phyloP scores from a whole-genome alignment of 495 filamentous ascomycete genomes.

The Acidiella bohemica region DNA sequence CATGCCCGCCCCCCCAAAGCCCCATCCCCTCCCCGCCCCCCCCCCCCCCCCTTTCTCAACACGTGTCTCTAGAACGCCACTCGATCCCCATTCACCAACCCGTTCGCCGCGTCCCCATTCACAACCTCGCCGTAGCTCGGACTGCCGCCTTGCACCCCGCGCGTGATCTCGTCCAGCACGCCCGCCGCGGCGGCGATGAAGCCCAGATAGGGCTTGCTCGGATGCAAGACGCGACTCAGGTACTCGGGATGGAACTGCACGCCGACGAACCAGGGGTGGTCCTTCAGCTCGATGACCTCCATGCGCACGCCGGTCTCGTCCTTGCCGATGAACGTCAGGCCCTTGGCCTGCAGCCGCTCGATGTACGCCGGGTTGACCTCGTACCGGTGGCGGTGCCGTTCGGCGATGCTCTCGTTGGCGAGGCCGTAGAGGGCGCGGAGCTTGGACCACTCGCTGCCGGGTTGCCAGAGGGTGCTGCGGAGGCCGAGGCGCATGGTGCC shows the following conservation, averaged over 20 bases:
- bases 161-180: constrained; percentile 13
- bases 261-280: constrained; percentile 85
- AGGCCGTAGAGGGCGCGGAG: constrained; percentile 61
- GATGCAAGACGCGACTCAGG: constrained; percentile 53
- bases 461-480: constrained; percentile 61
- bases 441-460: constrained; percentile 63
- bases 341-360: constrained; percentile 41
- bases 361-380: constrained; percentile 61
- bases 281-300: constrained; percentile 79
- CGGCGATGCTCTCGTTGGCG: constrained; percentile 31
- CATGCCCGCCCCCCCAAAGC: too few species aligned
- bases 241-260: constrained; percentile 89
- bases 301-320: constrained; percentile 74
- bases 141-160: not conserved
- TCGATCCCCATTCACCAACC: constrained; percentile 12
- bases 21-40: too few species aligned
- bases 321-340: constrained; percentile 59
- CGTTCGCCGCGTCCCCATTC: constrained; percentile 3
- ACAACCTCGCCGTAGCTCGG: constrained; percentile 4
- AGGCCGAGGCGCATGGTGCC: constrained; percentile 88
- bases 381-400: constrained; percentile 62
- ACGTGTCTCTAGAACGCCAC: constrained; percentile 2
- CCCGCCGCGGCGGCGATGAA: constrained; percentile 60
- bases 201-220: constrained; percentile 68
- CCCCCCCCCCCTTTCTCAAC: too few species aligned